These are phyloP conservation scores for Coniochaeta prunicola DNA, from an alignment of 2,329 filamentous ascomycete species.

Conservation along the genomic window DNA sequence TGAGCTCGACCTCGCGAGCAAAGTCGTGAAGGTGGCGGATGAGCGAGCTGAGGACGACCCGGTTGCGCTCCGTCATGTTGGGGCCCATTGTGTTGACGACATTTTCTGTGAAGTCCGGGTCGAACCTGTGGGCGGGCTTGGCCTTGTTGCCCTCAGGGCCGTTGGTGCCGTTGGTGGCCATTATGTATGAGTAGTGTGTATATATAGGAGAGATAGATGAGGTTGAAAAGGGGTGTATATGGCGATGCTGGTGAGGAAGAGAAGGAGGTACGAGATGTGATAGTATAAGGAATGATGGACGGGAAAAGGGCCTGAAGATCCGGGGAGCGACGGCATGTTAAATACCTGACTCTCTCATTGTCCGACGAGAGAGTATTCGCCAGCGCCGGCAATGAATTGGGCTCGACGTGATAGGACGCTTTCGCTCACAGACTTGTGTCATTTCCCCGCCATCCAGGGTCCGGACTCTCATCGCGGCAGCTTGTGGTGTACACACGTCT, in stretches of 20 bases:
- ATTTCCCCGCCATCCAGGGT: constrained; percentile 17
- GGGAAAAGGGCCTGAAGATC: not conserved
- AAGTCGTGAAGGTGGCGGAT: constrained; percentile 77
- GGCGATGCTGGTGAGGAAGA: not conserved
- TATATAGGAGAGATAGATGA: not conserved
- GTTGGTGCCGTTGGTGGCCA: constrained; percentile 18
- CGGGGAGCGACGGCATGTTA: not conserved
- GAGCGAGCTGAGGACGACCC: constrained; percentile 59
- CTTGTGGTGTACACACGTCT: constrained; percentile 11
- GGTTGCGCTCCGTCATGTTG: constrained; percentile 59
- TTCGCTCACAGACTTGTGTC: constrained; percentile 9
- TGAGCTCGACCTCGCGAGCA: constrained; percentile 70
- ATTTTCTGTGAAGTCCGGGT: constrained; percentile 67
- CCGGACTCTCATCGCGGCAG: constrained; percentile 17
- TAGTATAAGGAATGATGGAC: not conserved
- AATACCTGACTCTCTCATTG: not conserved
- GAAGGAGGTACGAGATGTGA: not conserved
- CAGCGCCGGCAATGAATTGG: constrained; percentile 6
- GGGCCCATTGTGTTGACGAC: constrained; percentile 71
- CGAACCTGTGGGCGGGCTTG: constrained; percentile 42
- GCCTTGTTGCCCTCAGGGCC: constrained; percentile 19
- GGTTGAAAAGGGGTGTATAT: not conserved
- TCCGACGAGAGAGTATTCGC: not conserved
- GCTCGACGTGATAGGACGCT: constrained; percentile 13
- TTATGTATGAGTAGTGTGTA: constrained; percentile 1